Evolutionary conservation across 2,329 filamentous ascomycete species (phyloP).

Genomic region (Arachnopeziza araneosa): DNA sequence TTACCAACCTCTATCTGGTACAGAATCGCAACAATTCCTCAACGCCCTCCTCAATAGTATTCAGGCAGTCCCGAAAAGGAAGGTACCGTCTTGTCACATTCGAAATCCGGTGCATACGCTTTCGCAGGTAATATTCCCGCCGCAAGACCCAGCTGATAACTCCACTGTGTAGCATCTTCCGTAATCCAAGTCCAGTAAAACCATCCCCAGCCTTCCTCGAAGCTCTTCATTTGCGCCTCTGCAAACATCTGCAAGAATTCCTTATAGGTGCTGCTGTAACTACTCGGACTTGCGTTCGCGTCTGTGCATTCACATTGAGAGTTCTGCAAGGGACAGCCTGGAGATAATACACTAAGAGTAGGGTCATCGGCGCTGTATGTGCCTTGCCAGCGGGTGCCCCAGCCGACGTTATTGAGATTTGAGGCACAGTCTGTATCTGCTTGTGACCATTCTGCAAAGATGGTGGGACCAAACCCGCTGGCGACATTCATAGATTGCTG

Average conservation of each 20-base stretch:
- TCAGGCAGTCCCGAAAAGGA: conserved; percentile 49
- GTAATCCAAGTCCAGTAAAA: conserved; percentile 99
- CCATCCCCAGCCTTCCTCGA: conserved; percentile 93
- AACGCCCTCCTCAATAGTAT: conserved; percentile 35
- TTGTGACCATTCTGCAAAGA: conserved; percentile 96
- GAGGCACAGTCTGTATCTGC: conserved; percentile 91
- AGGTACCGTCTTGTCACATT: conserved; percentile 53
- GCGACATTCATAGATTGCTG: conserved; percentile 62
- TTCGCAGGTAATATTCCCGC: conserved; percentile 75
- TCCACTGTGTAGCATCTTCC: conserved; percentile 83
- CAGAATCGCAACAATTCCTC: not conserved
- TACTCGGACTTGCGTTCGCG: conserved; percentile 67
- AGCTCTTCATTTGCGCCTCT: conserved; percentile 91
- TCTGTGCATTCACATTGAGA: conserved; percentile 63
- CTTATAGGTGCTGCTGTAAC: conserved; percentile 73
- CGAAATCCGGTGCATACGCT: conserved; percentile 65
- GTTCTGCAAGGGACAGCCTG: conserved; percentile 68
- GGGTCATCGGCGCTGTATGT: conserved; percentile 50
- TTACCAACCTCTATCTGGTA: not conserved
- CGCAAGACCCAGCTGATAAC: conserved; percentile 72
- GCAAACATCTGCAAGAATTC: conserved; percentile 84
- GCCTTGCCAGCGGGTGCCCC: conserved; percentile 87
- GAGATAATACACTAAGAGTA: conserved; percentile 49
- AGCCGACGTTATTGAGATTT: conserved; percentile 83
- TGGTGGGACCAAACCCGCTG: conserved; percentile 84